Evolutionary conservation across 176 grass and related monocot genomes (phyloP), one percentile per base, ranked within the genome.

Genomic region (Coix lacrymajobi): DNA sequence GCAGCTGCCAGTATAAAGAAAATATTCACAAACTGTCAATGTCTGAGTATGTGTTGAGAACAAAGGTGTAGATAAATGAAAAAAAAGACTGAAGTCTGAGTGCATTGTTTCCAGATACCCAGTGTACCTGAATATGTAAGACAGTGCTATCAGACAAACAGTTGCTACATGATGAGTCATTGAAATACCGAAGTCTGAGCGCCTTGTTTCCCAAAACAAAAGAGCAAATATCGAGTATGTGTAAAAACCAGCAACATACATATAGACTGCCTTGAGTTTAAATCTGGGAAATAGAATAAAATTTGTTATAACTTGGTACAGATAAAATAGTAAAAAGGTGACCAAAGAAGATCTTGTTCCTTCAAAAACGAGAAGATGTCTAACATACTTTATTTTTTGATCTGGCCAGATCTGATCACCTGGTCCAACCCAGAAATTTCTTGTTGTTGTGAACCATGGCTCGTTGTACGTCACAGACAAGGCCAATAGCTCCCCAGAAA

Each of bases 181-280:
- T 54, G 90, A 97, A 56, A 97, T 79, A 43, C 81, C 84, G 62
- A 93, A 93, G 80, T 97, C 94, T 28, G 91, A 91, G 24, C 94
- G 84, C 84, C 69, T 93, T 83, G 81, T 97, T 85, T 93, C 94
- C 94, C 94, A 97, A 41, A 93, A 97, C 29, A 89, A 56, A 77
- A 97, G 89, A 75, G 91, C 94, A 78, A 93, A 91, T 85, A 97
- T 89, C 64, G 94, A 97, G 81, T 93, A 93, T 29, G 85, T 85
- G 56, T 97, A 97, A 85, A 97, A 97, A 36, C 94, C 91, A 83
- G 88, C 88, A 84, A 31, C 91, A 77, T 93, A 93, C 91, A 97
- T 97, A 80, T 97, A 97, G 44, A 93, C 86, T 11, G 57, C 73
- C 89, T 89, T 97, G 56, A 96, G 85, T 83, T 92, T 92, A 37